A percentile compares a stretch with the other conserved stretches of the same genome.
Evolutionary conservation across 2,329 filamentous ascomycete species (phyloP).

Genomic region (Rosellinia necatrix): DNA sequence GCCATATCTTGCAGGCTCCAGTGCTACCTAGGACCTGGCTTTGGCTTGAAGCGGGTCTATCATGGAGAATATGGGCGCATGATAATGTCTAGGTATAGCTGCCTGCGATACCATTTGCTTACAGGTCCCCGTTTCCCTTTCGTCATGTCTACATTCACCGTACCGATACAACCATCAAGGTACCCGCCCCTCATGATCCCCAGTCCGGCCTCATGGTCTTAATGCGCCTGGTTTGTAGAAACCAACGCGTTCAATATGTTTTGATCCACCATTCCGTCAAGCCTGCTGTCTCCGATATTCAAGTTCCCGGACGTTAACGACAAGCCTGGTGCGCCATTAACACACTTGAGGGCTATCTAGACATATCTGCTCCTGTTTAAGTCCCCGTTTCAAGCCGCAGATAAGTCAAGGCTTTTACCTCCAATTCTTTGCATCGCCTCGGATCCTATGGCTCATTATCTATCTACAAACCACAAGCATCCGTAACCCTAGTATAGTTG

Average conservation of each 20-base stretch:
- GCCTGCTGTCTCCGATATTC: constrained; percentile 51
- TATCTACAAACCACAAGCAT: too few relatives aligned
- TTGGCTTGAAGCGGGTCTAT: not conserved
- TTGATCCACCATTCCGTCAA: constrained; percentile 53
- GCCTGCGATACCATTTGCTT: constrained; percentile 6
- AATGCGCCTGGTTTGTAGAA: constrained; percentile 54
- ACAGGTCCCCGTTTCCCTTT: not conserved
- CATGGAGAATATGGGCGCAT: constrained; percentile 4
- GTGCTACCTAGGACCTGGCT: too few relatives aligned
- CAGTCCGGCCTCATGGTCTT: constrained; percentile 54
- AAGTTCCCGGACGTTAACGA: constrained; percentile 58
- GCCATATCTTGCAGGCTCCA: too few relatives aligned
- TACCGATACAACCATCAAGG: constrained; percentile 25
- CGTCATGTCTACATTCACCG: constrained; percentile 1
- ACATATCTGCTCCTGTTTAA: too few relatives aligned
- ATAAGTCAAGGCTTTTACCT: too few relatives aligned
- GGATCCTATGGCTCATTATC: too few relatives aligned
- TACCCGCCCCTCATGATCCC: constrained; percentile 51
- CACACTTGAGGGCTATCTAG: too few relatives aligned
- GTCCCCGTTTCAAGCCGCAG: too few relatives aligned
- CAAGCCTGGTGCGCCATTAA: constrained; percentile 58
- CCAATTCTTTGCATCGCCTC: too few relatives aligned
- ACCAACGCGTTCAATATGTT: constrained; percentile 56
- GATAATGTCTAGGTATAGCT: constrained; percentile 6
- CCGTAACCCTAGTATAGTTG: too few relatives aligned